Evolutionary conservation across 768 basidiomycete genomes (phyloP).

Genomic region (Leccinum uliginosum): DNA sequence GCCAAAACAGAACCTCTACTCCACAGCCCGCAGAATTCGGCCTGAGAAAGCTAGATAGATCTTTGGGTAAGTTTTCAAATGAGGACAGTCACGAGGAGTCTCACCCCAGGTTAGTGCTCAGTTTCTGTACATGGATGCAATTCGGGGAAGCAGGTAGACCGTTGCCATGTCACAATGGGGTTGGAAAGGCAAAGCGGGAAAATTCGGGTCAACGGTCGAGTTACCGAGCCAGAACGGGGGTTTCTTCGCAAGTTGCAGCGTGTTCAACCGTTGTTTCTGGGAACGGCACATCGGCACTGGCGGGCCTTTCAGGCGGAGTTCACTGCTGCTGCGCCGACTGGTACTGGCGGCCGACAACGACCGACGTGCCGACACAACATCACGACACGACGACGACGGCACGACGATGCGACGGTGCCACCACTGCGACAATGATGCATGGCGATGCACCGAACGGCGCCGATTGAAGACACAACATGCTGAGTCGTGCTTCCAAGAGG

Average conservation of each 20-base stretch:
- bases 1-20: constrained; percentile 8
- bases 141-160: constrained; percentile 7
- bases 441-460: no score
- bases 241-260: constrained; percentile 10
- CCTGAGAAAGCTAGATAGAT: constrained; percentile 23
- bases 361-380: no score
- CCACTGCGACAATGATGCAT: no score
- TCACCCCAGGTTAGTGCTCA: constrained; percentile 14
- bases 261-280: constrained; percentile 6
- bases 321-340: no score
- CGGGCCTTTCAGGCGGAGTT: no score
- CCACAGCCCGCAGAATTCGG: constrained; percentile 20
- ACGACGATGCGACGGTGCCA: no score
- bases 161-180: constrained; percentile 25
- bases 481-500: no score
- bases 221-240: constrained; percentile 24
- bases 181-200: constrained; percentile 4
- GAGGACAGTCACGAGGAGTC: constrained; percentile 11
- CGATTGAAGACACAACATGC: no score
- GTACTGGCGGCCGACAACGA: no score
- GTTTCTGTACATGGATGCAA: constrained; percentile 7
- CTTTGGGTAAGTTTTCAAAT: constrained; percentile 10
- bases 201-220: constrained; percentile 25
- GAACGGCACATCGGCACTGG: no score
- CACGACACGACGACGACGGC: no score